phyloP scores from a whole-genome alignment of 768 basidiomycete species.

The Crassisporium funariophilum region DNA sequence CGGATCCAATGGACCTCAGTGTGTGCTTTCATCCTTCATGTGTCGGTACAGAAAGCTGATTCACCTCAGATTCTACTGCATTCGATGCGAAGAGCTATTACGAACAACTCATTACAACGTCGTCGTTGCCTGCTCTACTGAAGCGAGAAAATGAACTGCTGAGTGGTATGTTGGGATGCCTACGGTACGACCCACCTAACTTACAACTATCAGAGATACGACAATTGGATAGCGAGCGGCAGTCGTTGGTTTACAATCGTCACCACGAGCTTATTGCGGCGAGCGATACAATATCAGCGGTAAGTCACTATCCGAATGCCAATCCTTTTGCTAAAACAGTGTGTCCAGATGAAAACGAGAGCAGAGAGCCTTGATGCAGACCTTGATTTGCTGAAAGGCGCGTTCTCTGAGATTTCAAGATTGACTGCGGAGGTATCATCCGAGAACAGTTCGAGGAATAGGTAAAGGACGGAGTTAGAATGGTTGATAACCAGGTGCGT shows the following conservation, averaged over 20 bases:
- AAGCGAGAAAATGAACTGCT: conserved; percentile 84
- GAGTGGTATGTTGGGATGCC: conserved; percentile 44
- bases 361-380: conserved; percentile 86
- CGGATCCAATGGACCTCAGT: conserved; percentile 86
- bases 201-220: conserved; percentile 65
- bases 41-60: not conserved
- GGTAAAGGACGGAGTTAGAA: not conserved
- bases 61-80: conserved; percentile 64
- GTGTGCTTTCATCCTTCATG: conserved; percentile 20
- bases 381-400: conserved; percentile 75
- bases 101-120: conserved; percentile 82
- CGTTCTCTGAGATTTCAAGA: conserved; percentile 86
- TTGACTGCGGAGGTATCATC: conserved; percentile 67
- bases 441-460: conserved; percentile 34
- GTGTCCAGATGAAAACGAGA: conserved; percentile 76
- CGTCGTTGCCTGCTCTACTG: conserved; percentile 70
- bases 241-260: conserved; percentile 92
- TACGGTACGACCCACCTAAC: not conserved
- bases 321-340: not conserved
- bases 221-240: conserved; percentile 83
- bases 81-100: conserved; percentile 88
- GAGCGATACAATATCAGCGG: conserved; percentile 87
- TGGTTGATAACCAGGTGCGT: too few species aligned
- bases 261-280: conserved; percentile 95
- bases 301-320: conserved; percentile 35